Conservation (phyloP, 495 filamentous ascomycete species). For the Echria macrotheca region DNA sequence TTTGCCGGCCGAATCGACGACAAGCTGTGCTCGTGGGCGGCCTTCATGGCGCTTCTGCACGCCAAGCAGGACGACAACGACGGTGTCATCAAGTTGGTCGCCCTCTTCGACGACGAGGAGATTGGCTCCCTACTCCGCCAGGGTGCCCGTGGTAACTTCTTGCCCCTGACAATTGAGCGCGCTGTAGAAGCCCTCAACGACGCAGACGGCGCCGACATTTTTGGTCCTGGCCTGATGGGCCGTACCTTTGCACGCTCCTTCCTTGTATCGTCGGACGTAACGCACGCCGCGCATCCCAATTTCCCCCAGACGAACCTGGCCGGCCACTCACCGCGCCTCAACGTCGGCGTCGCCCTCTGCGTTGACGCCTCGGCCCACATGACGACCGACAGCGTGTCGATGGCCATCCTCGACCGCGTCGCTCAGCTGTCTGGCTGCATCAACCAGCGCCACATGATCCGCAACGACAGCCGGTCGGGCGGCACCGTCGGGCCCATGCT, state of each 20-base stretch:
- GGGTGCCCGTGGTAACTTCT: slow-evolving; percentile 83
- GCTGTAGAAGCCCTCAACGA: slow-evolving; percentile 62
- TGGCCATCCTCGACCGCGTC: slow-evolving; percentile 67
- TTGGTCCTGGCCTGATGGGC: slow-evolving; percentile 62
- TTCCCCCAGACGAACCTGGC: slow-evolving; percentile 75
- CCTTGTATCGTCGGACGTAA: slow-evolving; percentile 88
- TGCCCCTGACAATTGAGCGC: slow-evolving; percentile 72
- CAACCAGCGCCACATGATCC: slow-evolving; percentile 88
- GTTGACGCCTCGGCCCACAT: slow-evolving; percentile 91
- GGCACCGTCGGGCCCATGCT: slow-evolving; percentile 97
- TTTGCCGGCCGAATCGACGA: slow-evolving; percentile 95
- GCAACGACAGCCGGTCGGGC: slow-evolving; percentile 81
- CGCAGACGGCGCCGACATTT: slow-evolving; percentile 25
- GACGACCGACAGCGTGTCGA: slow-evolving; percentile 80
- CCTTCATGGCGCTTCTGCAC: slow-evolving; percentile 76
- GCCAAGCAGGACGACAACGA: slow-evolving; percentile 47
- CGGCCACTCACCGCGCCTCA: slow-evolving; percentile 82
- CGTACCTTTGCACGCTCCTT: slow-evolving; percentile 91
- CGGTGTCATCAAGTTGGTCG: slow-evolving; percentile 74
- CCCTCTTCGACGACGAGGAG: slow-evolving; percentile 93
- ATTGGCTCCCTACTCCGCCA: slow-evolving; percentile 87
- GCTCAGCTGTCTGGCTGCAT: slow-evolving; percentile 62
- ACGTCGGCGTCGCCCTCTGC: slow-evolving; percentile 77
- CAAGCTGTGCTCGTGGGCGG: slow-evolving; percentile 91
- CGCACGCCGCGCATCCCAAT: slow-evolving; percentile 93